These are phyloP conservation scores for Trapa incisa DNA, from an alignment of 345 rosid species.

Conservation along the genomic window DNA sequence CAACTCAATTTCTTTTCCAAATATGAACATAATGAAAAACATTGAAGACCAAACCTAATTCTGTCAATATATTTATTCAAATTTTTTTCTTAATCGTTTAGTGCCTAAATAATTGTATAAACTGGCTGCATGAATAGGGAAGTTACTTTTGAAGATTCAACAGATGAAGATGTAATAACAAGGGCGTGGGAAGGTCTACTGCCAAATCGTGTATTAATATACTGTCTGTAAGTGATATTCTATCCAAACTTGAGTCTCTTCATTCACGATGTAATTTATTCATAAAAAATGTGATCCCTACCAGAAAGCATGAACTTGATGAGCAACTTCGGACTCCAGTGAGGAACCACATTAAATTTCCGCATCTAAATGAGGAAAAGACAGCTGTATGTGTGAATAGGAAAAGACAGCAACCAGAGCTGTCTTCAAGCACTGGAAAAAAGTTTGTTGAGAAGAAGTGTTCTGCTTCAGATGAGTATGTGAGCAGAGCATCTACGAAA, in stretches of 20 bases:
- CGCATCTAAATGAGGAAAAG: constrained; percentile 30
- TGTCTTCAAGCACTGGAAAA: constrained; percentile 21
- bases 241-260: neutral
- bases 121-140: constrained; percentile 26
- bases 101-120: constrained; percentile 4
- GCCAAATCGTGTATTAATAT: constrained; percentile 60
- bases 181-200: constrained; percentile 85
- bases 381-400: constrained; percentile 14
- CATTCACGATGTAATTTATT: constrained; percentile 6
- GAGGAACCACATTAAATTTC: constrained; percentile 66
- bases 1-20: neutral
- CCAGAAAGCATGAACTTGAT: constrained; percentile 62
- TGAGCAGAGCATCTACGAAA: constrained; percentile 14
- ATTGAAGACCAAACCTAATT: no score
- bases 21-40: no score
- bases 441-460: constrained; percentile 19
- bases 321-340: constrained; percentile 60
- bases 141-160: constrained; percentile 42
- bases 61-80: neutral
- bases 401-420: constrained; percentile 22
- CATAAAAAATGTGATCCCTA: neutral
- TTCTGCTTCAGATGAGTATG: constrained; percentile 18
- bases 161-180: constrained; percentile 26
- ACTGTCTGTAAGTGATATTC: constrained; percentile 62
- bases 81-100: neutral